Evolutionary conservation across 108 stramenopile genomes (phyloP).

Genomic region (Skeletonema menzelii): DNA sequence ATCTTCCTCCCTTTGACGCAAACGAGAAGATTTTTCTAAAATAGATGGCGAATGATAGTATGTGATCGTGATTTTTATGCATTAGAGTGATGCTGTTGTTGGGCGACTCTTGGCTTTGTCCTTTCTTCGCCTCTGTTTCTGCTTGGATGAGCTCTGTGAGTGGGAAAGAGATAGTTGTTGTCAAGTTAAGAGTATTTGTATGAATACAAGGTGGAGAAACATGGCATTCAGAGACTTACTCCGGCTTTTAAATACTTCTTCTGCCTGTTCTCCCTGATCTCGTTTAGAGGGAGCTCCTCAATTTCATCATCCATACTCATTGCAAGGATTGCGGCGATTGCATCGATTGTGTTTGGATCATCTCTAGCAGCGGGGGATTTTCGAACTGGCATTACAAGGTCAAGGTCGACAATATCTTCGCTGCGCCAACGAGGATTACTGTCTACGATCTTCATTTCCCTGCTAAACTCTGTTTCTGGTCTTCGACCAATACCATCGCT

Average conservation of each 20-base stretch:
- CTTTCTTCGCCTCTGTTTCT: background rate
- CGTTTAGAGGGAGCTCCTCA: conserved; percentile 19
- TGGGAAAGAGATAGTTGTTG: background rate
- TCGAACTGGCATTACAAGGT: conserved; percentile 60
- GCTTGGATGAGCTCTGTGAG: background rate
- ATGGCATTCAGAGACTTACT: background rate
- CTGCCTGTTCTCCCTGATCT: background rate
- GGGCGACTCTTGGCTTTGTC: background rate
- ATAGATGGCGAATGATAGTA: background rate
- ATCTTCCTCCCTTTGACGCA: conserved; percentile 32
- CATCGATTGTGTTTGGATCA: conserved; percentile 61
- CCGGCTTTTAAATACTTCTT: conserved; percentile 4
- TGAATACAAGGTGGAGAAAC: background rate
- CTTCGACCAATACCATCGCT: conserved; percentile 35
- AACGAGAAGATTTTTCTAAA: conserved; percentile 18
- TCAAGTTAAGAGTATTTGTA: background rate
- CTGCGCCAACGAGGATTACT: conserved; percentile 66
- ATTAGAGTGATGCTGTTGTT: background rate
- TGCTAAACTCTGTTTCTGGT: conserved; percentile 82
- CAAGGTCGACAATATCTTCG: conserved; percentile 72
- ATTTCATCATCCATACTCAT: conserved; percentile 36
- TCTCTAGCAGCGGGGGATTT: conserved; percentile 13
- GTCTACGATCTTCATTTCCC: conserved; percentile 69
- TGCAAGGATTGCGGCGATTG: conserved; percentile 37
- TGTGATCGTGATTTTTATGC: background rate